Evolutionary conservation across 2,329 filamentous ascomycete genomes (phyloP).

Genomic region (Fusarium temperatum): DNA sequence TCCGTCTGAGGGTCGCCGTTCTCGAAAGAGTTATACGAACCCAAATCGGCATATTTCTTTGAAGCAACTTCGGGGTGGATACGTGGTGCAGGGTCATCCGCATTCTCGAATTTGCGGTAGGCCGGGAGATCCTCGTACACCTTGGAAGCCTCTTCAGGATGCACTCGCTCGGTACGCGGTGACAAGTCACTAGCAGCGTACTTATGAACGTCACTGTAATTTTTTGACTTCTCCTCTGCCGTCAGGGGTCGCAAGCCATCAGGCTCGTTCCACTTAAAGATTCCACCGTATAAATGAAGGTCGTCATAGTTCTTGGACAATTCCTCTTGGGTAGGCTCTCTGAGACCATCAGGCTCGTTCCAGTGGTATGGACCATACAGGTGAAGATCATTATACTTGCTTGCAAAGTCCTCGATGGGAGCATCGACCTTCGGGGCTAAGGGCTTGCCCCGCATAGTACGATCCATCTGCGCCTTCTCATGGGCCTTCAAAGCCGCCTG

Average conservation of each 20-base stretch:
- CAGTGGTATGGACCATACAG: conserved; percentile 51
- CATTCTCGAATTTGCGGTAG: conserved; percentile 43
- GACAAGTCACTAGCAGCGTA: conserved; percentile 44
- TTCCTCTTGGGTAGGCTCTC: conserved; percentile 46
- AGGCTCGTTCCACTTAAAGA: conserved; percentile 50
- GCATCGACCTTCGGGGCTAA: conserved; percentile 49
- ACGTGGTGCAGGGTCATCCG: conserved; percentile 33
- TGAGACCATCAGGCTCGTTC: conserved; percentile 53
- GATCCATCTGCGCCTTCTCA: conserved; percentile 43
- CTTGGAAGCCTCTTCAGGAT: conserved; percentile 45
- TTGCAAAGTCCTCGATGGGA: conserved; percentile 38
- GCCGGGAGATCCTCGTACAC: conserved; percentile 43
- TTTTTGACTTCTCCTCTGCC: conserved; percentile 51
- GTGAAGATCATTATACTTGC: conserved; percentile 54
- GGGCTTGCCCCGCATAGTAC: conserved; percentile 49
- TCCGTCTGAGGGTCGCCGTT: conserved; percentile 37
- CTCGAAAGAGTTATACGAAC: conserved; percentile 44
- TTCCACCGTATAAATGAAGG: conserved; percentile 46
- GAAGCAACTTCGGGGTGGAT: conserved; percentile 48
- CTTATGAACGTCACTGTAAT: conserved; percentile 49
- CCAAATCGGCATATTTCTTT: conserved; percentile 50
- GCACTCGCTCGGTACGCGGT: conserved; percentile 22
- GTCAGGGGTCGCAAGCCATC: conserved; percentile 45
- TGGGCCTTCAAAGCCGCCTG: conserved; percentile 42
- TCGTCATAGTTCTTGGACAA: conserved; percentile 52